Evolutionary conservation across 2,329 filamentous ascomycete species (phyloP), one percentile per base, ranked within the genome.

Genomic region (Penicillium sp.): DNA sequence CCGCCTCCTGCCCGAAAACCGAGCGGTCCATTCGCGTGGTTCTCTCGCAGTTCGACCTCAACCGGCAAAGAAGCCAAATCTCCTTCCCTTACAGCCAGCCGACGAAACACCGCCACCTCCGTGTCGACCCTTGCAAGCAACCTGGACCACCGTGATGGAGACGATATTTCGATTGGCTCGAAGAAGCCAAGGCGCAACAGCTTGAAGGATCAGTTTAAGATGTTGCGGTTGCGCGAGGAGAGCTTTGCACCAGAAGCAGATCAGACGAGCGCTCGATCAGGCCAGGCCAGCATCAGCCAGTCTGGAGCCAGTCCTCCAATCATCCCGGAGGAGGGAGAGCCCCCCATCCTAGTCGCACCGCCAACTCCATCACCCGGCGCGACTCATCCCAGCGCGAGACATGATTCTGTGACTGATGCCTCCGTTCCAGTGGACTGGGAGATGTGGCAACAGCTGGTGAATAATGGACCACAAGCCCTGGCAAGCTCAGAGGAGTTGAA

Each of bases 361-460:
- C 58, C 66, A 24, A 55, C 61, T 10, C 53, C 64, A 13, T 67
- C 72, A 31, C 56, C 67, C 7, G 54, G 42, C 31, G 64, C 65
- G 36, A 60, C 67, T 10, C 71, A 75, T 14, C 64, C 68, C 8
- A 18, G 46, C 11, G 29, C 38, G 21, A 49, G 51, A 32, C 24
- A 92, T 0, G 92, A 92, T 1, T 97, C 92, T 1, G 91, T 88
- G 7, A 87, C 90, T 10, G 89, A 92, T 66, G 77, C 80, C 31
- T 75, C 77, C 24, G 79, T 81, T 14, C 87, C 90, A 22, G 94
- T 99, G n/a, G 92, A 99, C 69, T 99, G 94, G 94, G 94, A 99
- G 72, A 77, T 99, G 38, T 99, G 94, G 94, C 93, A 99, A 70
- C 86, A 89, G 22, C 88, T 99, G 4, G 94, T 99, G 32, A 95